Base-by-base conservation (phyloP, 2,329 filamentous ascomycete species). In the Fusarium sp. region DNA sequence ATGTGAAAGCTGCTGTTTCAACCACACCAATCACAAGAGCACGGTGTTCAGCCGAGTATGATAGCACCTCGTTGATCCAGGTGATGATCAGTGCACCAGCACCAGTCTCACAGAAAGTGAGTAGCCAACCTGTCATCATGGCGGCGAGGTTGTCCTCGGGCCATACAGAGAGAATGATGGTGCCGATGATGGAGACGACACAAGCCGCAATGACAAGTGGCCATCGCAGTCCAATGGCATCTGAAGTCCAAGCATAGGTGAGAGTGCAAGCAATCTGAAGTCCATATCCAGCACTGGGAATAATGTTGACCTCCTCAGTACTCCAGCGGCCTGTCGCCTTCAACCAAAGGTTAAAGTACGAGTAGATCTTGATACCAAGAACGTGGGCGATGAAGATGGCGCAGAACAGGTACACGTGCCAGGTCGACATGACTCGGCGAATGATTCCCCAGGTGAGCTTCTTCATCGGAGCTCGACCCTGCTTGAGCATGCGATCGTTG, bases 191-290 rank as follows among this genome's bases (percentile, higher is more conserved):
- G 6, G 81, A 71, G 22, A 83, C 71, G 6, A 84, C 76, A 9
- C 84, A 87, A 2, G 86, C 87, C 58, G 88, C 85, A 9, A 90
- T 80, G 61, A 89, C 86, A 0, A 88, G 83, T 1, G 88, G 89
- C 87, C 87, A 89, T 11, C 88, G 83, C 4, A 80, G 79, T 4
- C 88, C 87, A 20, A 89, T 79, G 0, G 85, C 84, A 76, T 91
- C 90, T 6, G 88, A 90, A 6, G 84, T 84, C 88, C 88, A 91
- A 3, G 88, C 89, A 69, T 89, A 90, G 1, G 83, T 78, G 0
- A 91, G 81, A 0, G 89, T 90, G 6, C 85, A 85, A 10, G 88
- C 80, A 0, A 90, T 74, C 59, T 82, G 80, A 1, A 80, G 59
- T 4, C 78, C 81, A 48, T 80, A 83, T 7, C 80, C 85, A 0